Evolutionary conservation across 2,329 filamentous ascomycete genomes (phyloP), one percentile per base, ranked within the genome.

Genomic region (Alternaria postmessia): DNA sequence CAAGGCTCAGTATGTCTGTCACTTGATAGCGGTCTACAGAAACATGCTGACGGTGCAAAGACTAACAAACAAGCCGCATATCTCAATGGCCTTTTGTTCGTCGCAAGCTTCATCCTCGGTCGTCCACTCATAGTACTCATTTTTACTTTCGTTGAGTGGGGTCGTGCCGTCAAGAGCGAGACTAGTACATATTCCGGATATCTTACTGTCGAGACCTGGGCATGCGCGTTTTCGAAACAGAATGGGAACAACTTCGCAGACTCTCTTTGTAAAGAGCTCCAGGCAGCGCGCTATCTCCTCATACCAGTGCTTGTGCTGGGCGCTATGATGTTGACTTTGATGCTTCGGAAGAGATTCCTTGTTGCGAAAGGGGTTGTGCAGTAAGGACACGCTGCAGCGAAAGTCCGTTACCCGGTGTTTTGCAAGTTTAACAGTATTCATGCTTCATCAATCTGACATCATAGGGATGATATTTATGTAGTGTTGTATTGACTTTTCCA

Each of bases 51-150:
- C 8, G 18, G 24, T 26, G 3, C 14, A 44, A n/a, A 59, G 42
- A 53, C 42, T 16, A 57, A 56, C 38, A 59, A 47, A 32, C 46
- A 43, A 14, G 48, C 30, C 4, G 28, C 38, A 11, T 43, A 39
- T 12, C 34, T 43, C 16, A 59, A 59, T 34, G 44, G 44, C 14
- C 49, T 64, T 7, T n/a, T 63, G 20, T 65, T 67, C 18, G 63
- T 65, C 7, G 57, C 52, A 12, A 44, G 41, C 2, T 65, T 67
- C 22, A 57, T 62, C 28, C 41, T 62, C 12, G 18, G 61, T 9
- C 51, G 63, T 7, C 63, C 59, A 12, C 39, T 64, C n/a, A 51
- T 65, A 36, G 55, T 59, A 34, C 57, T 65, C 16, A 41, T 58
- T 5, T 67, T 61, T 24, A 59, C 53, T 18, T 58, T 56, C 38